These are phyloP conservation scores for Claviceps arundinis DNA, from an alignment of 2,329 filamentous ascomycete genomes.

Conservation along the genomic window DNA sequence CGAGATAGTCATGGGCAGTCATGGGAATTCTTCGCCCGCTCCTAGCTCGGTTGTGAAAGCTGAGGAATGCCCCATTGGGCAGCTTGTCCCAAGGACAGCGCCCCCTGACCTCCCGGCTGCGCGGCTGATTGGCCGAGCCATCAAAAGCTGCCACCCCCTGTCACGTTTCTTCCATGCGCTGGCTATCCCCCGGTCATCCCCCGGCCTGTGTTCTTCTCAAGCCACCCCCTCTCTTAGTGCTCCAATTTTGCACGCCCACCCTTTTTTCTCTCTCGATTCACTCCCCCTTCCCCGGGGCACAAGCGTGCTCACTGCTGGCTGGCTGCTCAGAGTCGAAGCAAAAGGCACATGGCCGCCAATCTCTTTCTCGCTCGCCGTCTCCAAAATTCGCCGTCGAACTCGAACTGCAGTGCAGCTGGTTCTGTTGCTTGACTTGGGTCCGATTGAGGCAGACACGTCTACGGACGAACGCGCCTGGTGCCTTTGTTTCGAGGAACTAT, in stretches of 20 bases:
- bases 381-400: background rate
- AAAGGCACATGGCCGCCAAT: conserved; percentile 5
- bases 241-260: background rate
- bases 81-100: conserved; percentile 23
- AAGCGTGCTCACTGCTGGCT: background rate
- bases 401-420: background rate
- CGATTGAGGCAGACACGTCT: background rate
- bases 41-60: conserved; percentile 32
- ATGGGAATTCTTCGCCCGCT: conserved; percentile 18
- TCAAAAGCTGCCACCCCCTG: conserved; percentile 32
- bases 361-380: background rate
- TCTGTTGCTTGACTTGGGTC: background rate
- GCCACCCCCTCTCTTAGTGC: conserved; percentile 11
- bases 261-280: background rate
- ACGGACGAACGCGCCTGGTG: background rate
- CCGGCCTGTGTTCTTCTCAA: conserved; percentile 9
- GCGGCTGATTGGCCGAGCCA: conserved; percentile 38
- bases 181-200: conserved; percentile 23
- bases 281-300: conserved; percentile 1
- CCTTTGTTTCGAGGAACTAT: background rate
- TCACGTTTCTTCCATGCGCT: conserved; percentile 39
- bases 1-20: conserved; percentile 1
- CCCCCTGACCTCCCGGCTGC: conserved; percentile 22
- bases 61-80: conserved; percentile 36
- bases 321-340: conserved; percentile 6